Evolutionary conservation across 2,329 filamentous ascomycete genomes (phyloP).

Genomic region (Colletotrichum sublineola): DNA sequence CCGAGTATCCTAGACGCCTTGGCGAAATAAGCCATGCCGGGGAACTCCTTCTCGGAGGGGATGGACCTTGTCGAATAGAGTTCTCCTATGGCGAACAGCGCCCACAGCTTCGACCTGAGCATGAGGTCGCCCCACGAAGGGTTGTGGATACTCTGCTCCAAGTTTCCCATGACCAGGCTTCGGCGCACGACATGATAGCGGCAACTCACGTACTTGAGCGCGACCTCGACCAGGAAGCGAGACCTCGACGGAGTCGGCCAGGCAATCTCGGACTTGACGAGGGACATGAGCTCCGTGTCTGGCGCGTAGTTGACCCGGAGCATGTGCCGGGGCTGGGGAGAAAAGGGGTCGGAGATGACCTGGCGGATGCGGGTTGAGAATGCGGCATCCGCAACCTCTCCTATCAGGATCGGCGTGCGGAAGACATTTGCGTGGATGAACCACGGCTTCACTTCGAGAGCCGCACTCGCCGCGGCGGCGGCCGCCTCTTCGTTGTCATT

Average conservation of each 20-base stretch:
- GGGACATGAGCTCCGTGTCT: constrained; percentile 47
- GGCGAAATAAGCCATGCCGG: constrained; percentile 59
- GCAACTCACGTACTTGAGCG: constrained; percentile 55
- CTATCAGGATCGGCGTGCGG: constrained; percentile 51
- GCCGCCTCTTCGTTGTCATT: constrained; percentile 15
- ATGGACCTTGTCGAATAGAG: constrained; percentile 58
- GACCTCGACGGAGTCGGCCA: constrained; percentile 56
- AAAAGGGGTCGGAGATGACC: constrained; percentile 48
- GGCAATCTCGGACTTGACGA: constrained; percentile 49
- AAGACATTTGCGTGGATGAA: constrained; percentile 51
- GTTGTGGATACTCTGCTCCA: constrained; percentile 55
- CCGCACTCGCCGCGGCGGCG: neutral
- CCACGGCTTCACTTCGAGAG: constrained; percentile 48
- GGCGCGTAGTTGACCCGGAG: constrained; percentile 51
- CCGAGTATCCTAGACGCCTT: constrained; percentile 55
- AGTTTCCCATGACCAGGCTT: constrained; percentile 52
- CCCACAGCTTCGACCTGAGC: constrained; percentile 56
- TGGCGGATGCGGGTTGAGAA: constrained; percentile 55
- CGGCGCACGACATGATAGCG: constrained; percentile 57
- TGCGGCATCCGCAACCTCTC: constrained; percentile 53
- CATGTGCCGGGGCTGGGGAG: constrained; percentile 48
- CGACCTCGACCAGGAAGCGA: constrained; percentile 55
- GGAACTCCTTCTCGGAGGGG: constrained; percentile 52
- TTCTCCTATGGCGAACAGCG: constrained; percentile 61
- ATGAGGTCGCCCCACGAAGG: constrained; percentile 52